Conservation (phyloP, 768 basidiomycete species). For the Suillus weaverae region DNA sequence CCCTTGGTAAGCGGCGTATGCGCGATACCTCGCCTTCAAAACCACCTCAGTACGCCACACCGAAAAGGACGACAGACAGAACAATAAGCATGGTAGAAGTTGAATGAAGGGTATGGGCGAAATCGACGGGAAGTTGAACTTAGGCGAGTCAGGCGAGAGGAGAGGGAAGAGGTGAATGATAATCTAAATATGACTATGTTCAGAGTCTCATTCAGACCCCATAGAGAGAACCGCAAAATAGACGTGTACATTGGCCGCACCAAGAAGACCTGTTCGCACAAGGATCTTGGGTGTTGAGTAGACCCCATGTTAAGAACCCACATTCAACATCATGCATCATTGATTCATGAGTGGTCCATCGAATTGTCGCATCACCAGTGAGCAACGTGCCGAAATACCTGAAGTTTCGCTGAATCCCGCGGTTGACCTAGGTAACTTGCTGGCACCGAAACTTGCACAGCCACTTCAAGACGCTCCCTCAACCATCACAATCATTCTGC, state of each 20-base stretch:
- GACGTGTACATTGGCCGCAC: not conserved
- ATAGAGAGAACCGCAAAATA: not conserved
- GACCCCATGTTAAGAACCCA: no score
- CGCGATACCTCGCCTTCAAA: not conserved
- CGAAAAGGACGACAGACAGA: not conserved
- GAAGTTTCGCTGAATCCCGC: no score
- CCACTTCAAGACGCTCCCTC: not conserved
- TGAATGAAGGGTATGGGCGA: not conserved
- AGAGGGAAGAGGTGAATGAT: not conserved
- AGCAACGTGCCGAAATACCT: no score
- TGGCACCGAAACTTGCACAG: no score
- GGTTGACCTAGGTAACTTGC: no score
- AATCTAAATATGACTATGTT: not conserved
- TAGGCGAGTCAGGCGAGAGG: not conserved
- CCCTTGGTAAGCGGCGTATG: not conserved
- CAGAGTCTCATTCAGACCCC: no score
- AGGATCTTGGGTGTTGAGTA: not conserved
- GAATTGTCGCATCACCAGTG: no score
- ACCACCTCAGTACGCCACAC: not conserved
- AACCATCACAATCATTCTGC: not conserved
- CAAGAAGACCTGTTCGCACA: not conserved
- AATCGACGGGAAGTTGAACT: not conserved
- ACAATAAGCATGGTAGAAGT: not conserved
- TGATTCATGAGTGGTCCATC: no score
- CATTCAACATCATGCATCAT: no score